phyloP scores from a whole-genome alignment of 1,139 yeast genomes.

The Nakaseomyces sp. region DNA sequence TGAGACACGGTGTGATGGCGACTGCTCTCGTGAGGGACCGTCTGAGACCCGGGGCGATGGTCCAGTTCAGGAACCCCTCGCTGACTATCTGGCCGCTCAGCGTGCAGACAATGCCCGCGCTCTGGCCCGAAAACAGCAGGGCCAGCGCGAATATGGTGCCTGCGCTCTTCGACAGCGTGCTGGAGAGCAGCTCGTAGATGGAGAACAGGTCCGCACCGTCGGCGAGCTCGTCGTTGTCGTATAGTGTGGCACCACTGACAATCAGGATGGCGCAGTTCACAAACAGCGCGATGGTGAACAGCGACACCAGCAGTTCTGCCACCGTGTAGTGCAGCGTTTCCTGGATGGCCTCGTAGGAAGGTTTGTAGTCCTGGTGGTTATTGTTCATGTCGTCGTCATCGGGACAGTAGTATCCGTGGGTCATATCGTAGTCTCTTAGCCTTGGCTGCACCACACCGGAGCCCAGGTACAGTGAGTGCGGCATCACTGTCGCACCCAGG shows the following conservation, averaged over 20 bases:
- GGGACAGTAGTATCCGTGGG: slow-evolving; percentile 37
- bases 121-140: slow-evolving; percentile 65
- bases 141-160: slow-evolving; percentile 69
- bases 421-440: slow-evolving; percentile 53
- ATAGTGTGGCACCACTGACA: slow-evolving; percentile 64
- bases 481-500: slow-evolving; percentile 79
- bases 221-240: slow-evolving; percentile 49
- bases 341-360: slow-evolving; percentile 57
- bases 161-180: slow-evolving; percentile 57
- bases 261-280: slow-evolving; percentile 67
- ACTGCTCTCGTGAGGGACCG: slow-evolving; percentile 61
- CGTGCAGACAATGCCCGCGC: slow-evolving; percentile 77
- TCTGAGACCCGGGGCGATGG: slow-evolving; percentile 58
- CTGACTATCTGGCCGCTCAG: slow-evolving; percentile 75
- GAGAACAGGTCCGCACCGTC: slow-evolving; percentile 63
- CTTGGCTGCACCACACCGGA: slow-evolving; percentile 72
- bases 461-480: slow-evolving; percentile 67
- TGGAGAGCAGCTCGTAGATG: slow-evolving; percentile 56
- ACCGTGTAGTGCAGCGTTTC: slow-evolving; percentile 60
- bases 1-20: slow-evolving; percentile 63
- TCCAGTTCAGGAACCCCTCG: slow-evolving; percentile 73
- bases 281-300: slow-evolving; percentile 63
- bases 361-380: slow-evolving; percentile 41
- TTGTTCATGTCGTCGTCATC: slow-evolving; percentile 26
- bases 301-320: slow-evolving; percentile 53